phyloP scores from a whole-genome alignment of 306 rosid genomes.

The Ochetophila trinervis region DNA sequence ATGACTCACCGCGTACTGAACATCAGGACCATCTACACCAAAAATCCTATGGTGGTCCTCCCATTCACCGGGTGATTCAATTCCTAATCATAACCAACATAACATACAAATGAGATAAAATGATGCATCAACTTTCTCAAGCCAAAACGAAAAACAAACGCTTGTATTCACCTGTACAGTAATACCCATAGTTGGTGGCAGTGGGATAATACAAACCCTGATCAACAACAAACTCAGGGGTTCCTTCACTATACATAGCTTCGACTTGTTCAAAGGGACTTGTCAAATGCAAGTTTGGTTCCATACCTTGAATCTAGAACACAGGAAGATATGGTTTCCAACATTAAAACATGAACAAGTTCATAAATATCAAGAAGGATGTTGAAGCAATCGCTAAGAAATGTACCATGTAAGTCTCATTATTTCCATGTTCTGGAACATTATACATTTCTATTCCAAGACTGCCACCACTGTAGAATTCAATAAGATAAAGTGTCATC shows the following conservation, averaged over 20 bases:
- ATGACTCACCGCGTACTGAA: constrained; percentile 60
- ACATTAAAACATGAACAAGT: constrained; percentile 2
- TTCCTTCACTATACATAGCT: constrained; percentile 69
- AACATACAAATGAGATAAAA: constrained; percentile 21
- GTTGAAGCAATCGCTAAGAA: background rate
- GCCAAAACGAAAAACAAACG: background rate
- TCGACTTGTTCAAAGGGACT: constrained; percentile 62
- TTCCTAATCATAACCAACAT: constrained; percentile 46
- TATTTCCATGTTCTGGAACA: constrained; percentile 45
- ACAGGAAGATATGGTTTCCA: constrained; percentile 1
- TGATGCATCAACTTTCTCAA: constrained; percentile 4
- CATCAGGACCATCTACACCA: constrained; percentile 74
- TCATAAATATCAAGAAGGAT: background rate
- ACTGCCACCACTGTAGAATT: constrained; percentile 60
- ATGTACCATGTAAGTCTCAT: constrained; percentile 54
- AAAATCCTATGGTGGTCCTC: constrained; percentile 82
- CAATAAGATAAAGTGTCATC: constrained; percentile 27
- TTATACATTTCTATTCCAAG: constrained; percentile 58
- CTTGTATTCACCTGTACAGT: constrained; percentile 68
- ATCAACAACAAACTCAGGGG: constrained; percentile 78
- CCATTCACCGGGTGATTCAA: constrained; percentile 85
- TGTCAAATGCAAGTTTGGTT: constrained; percentile 49
- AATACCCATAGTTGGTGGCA: constrained; percentile 88
- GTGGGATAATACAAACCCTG: constrained; percentile 82
- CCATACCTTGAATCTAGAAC: constrained; percentile 56